These are phyloP conservation scores for Rhodotorula taiwanensis DNA, from an alignment of 768 basidiomycete species.

Conservation along the genomic window DNA sequence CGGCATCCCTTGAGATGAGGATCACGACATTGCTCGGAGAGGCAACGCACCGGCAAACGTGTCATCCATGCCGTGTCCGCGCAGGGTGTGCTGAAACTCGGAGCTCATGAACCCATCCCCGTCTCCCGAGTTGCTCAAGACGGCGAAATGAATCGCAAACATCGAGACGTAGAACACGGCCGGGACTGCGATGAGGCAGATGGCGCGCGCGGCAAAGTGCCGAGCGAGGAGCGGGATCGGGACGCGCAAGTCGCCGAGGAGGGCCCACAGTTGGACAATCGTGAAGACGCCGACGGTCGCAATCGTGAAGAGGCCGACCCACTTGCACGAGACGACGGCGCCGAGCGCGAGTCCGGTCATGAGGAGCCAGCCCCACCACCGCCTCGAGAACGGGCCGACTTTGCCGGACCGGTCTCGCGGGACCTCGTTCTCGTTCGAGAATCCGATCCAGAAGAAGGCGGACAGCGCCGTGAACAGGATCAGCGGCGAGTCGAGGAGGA, in stretches of 20 bases:
- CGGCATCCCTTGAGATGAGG: too few relatives aligned
- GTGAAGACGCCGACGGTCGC: constrained; percentile 85
- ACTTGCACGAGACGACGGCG: constrained; percentile 88
- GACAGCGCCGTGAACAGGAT: constrained; percentile 95
- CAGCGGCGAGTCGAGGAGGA: constrained; percentile 95
- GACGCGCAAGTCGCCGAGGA: constrained; percentile 79
- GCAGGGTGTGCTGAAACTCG: constrained; percentile 92
- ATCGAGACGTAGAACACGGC: constrained; percentile 87
- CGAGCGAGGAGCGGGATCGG: constrained; percentile 64
- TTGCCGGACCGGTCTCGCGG: constrained; percentile 21
- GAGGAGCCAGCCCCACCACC: constrained; percentile 89
- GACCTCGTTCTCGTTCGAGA: constrained; percentile 71
- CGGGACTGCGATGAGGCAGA: constrained; percentile 83
- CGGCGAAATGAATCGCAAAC: constrained; percentile 90
- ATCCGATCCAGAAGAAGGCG: constrained; percentile 76
- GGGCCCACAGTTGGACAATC: constrained; percentile 74
- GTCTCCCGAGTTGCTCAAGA: constrained; percentile 83
- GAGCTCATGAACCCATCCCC: constrained; percentile 99
- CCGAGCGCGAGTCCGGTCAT: constrained; percentile 84
- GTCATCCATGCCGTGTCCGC: constrained; percentile 82
- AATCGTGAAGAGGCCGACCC: constrained; percentile 97
- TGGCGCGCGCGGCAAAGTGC: constrained; percentile 80
- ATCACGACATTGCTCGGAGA: too few relatives aligned
- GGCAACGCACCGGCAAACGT: constrained; percentile 68
- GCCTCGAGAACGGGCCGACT: constrained; percentile 63